Evolutionary conservation across 768 basidiomycete species (phyloP), one percentile per base, ranked within the genome.

Genomic region (Chalciporus piperatus): DNA sequence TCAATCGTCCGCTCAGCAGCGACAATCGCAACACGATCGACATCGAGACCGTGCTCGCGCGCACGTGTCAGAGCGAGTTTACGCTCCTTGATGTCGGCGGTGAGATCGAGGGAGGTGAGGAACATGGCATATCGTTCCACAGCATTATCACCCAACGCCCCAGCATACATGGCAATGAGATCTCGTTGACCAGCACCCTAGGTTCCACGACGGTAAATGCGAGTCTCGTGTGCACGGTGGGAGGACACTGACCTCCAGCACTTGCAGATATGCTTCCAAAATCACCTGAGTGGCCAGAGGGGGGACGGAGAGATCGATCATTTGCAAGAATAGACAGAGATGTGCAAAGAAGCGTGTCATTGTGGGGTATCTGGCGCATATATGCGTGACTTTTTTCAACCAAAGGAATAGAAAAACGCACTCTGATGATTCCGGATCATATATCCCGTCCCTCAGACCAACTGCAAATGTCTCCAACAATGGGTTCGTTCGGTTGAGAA

Each of bases 321-420:
- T 82, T 55, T 89, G 84, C 4, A 97, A 76, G 70, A 86, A 92
- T 27, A 98, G 82, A 57, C 92, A 92, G 20, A 98, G 73, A 63
- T 99, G 96, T 0, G 94, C 88, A 62, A 96, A 97, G 73, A 98
- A 99, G 4, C 94, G 85, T 41, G 82, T 83, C 76, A 91, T 78
- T 0, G 80, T 76, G 0, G 83, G 74, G 61, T 87, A 88, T 56
- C 87, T 89, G 49, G 45, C 25, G 12, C 17, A 51, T 41, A 23
- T 13, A 51, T 50, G 52, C 14, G 41, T 56, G 3, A 50, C 23
- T 10, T 23, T 27, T 28, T 22, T 39, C 32, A 9, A 13, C 6
- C 22, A 11, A 39, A 32, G 52, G 30, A 69, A 27, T 19, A 19
- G n/a, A 30, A 41, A 7, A 6, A 70, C 84, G 38, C 57, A 87